Percentiles rank a stretch among this genome's conserved stretches.
Evolutionary conservation across 2,329 filamentous ascomycete genomes (phyloP).

Genomic region (Paracorniculantispora psalliotae): DNA sequence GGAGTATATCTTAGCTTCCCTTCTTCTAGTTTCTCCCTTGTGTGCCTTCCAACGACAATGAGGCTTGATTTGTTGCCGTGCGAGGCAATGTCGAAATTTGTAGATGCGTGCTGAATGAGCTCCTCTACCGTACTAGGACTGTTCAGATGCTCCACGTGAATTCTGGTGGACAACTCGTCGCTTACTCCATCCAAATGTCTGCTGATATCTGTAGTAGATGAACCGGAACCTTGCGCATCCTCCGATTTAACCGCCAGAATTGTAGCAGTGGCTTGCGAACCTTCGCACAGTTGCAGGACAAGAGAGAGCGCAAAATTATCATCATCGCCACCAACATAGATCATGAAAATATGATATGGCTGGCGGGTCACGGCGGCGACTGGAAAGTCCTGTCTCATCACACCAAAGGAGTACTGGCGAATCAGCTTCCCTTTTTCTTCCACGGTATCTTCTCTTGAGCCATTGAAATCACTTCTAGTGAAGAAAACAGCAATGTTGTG

Average conservation of each 20-base stretch:
- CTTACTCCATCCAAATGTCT: conserved; percentile 12
- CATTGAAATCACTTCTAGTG: conserved; percentile 45
- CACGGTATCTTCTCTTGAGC: conserved; percentile 40
- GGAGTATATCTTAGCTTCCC: conserved; percentile 19
- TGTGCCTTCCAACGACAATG: conserved; percentile 22
- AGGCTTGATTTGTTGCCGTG: conserved; percentile 17
- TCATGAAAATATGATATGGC: conserved; percentile 78
- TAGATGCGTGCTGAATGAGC: conserved; percentile 19
- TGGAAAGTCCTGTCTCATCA: conserved; percentile 48
- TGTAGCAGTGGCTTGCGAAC: conserved; percentile 71
- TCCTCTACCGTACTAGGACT: conserved; percentile 20
- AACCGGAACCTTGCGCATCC: conserved; percentile 1
- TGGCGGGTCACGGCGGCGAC: conserved; percentile 58
- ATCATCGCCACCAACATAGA: conserved; percentile 80
- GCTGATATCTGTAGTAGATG: conserved; percentile 13
- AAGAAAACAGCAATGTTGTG: conserved; percentile 76
- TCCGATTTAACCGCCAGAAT: conserved; percentile 41
- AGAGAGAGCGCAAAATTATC: conserved; percentile 75
- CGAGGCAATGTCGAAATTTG: background rate
- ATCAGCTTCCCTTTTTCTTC: conserved; percentile 35
- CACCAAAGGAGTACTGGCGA: conserved; percentile 55
- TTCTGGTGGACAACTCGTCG: conserved; percentile 13
- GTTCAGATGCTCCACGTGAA: conserved; percentile 19
- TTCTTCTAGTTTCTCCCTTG: conserved; percentile 16
- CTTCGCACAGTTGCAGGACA: conserved; percentile 78